Conservation (phyloP, 1,284 basidiomycete species). For the Ceratobasidium sp. region DNA sequence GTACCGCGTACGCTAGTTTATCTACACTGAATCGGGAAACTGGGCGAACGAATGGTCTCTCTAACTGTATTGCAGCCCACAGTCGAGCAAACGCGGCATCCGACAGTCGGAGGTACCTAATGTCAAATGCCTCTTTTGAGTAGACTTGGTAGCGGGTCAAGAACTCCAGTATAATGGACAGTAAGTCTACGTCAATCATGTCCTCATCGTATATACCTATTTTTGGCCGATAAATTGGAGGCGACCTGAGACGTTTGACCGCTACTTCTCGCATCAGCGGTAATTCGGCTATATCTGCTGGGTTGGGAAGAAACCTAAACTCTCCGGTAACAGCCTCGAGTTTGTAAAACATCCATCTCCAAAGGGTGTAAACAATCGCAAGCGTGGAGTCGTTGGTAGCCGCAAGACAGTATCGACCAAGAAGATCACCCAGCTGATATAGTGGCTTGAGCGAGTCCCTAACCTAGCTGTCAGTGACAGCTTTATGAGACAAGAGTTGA, state of each 20-base stretch:
- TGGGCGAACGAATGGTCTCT: neutral
- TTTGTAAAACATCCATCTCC: neutral
- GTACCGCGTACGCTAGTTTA: neutral
- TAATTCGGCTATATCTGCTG: neutral
- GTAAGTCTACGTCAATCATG: neutral
- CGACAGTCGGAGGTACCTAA: neutral
- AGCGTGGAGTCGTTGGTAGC: neutral
- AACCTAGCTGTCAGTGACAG: neutral
- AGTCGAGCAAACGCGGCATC: neutral
- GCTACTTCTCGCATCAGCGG: neutral
- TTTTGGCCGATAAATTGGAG: neutral
- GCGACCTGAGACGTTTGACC: neutral
- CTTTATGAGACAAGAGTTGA: neutral
- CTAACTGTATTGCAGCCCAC: neutral
- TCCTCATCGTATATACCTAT: neutral
- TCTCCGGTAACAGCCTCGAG: neutral
- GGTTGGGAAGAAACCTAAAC: neutral
- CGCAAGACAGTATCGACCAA: neutral
- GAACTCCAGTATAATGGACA: neutral
- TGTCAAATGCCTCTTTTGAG: neutral
- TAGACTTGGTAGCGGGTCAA: neutral
- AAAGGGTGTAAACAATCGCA: neutral
- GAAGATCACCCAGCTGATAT: neutral
- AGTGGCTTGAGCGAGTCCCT: neutral
- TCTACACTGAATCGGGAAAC: neutral